Evolutionary conservation across 805 yeast genomes (phyloP), one percentile per base, ranked within the genome.

Genomic region (Metschnikowia drakensbergensis): DNA sequence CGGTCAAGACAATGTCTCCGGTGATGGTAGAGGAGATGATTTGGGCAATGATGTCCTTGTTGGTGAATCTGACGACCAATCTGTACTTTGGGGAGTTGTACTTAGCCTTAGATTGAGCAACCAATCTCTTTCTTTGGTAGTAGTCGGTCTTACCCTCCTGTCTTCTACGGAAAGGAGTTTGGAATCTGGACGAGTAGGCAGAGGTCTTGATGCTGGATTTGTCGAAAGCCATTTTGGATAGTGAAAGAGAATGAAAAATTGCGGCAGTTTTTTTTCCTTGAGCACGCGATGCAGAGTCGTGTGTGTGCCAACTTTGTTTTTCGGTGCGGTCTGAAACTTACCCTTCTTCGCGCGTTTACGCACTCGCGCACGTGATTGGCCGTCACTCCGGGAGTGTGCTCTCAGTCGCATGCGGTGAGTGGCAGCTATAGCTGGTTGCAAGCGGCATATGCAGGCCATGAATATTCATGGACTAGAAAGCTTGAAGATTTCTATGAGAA

Each of bases 91-190:
- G 99, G 72, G 97, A 75, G 86, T 83, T 85, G 95, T 94, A 94
- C 84, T 94, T 94, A 75, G 97, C 97, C 91, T 94, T 94, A 94
- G 92, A 97, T 83, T 94, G 99, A 69, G 97, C 83, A 71, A 94
- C 94, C 73, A 94, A 82, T 82, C 98, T 90, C 96, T 94, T 94
- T 86, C 99, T 91, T 77, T 94, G 97, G 85, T 91, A 94, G 96
- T 91, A 94, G 78, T 94, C 99, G 74, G 99, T 94, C 85, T 94
- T 94, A 82, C 99, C 99, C 82, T 94, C 97, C 76, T 96, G 88
- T 87, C 99, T 88, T 85, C 99, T 91, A 80, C 99, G 90, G 96
- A 91, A 94, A 63, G 98, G 97, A 76, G 99, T 94, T 83, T 94
- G 99, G 96, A 84, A 94, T 77, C 99, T 91, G 72, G 97, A 90